Percentiles rank a stretch among this genome's conserved stretches.
These are phyloP conservation scores for Didymella pinodella DNA, from an alignment of 2,329 filamentous ascomycete genomes.

Conservation along the genomic window DNA sequence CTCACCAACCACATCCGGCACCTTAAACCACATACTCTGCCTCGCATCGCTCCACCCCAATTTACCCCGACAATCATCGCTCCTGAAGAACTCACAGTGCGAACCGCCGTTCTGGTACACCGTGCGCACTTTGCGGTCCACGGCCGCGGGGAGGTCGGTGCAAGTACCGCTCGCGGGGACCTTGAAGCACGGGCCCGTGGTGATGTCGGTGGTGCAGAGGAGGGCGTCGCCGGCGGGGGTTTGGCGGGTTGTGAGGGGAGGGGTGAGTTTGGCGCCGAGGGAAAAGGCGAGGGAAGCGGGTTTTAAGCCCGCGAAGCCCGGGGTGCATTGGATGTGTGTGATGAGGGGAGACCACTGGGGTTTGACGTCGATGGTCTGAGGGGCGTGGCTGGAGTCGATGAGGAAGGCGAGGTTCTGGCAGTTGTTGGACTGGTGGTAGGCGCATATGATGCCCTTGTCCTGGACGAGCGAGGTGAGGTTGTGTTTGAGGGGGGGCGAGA, in stretches of 20 bases:
- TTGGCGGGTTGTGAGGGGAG: not conserved
- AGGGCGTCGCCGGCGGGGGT: not conserved
- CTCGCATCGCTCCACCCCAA: not conserved
- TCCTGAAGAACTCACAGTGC: not conserved
- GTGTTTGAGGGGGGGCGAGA: not conserved
- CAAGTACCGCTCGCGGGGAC: not conserved
- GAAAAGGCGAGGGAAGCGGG: not conserved
- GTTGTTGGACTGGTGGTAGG: not conserved
- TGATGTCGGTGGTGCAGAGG: not conserved
- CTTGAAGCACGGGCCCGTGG: not conserved
- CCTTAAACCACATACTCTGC: not conserved
- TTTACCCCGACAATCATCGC: not conserved
- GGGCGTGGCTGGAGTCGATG: too few relatives aligned
- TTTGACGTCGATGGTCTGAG: too few relatives aligned
- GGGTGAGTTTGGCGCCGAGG: not conserved
- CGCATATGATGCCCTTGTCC: not conserved
- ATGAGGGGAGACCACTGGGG: not conserved
- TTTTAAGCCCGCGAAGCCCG: not conserved
- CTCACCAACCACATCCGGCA: not conserved
- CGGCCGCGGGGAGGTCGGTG: not conserved
- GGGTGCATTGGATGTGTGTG: not conserved
- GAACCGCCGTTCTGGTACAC: slow-evolving; percentile 5
- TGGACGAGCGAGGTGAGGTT: not conserved
- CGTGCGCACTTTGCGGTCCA: not conserved
- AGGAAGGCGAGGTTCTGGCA: too few relatives aligned